These are phyloP conservation scores for Plasmodium relictum DNA, from an alignment of 169 alveolate species.

Conservation along the genomic window DNA sequence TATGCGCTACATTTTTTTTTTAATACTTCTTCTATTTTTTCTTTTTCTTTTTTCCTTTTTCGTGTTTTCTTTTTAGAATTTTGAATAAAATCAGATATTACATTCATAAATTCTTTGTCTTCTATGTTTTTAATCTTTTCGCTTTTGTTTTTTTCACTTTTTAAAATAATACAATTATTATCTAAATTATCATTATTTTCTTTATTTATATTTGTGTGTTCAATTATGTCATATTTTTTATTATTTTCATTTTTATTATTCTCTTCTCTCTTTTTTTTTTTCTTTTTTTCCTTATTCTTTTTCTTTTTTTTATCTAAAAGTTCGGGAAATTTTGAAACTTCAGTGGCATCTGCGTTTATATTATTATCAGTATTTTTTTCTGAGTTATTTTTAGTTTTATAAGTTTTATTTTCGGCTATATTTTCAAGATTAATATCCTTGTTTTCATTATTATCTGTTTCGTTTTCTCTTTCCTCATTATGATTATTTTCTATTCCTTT, in stretches of 20 bases:
- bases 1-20: background rate
- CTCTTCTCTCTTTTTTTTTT: background rate
- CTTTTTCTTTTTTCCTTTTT: conserved; percentile 74
- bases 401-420: background rate
- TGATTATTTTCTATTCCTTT: background rate
- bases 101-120: conserved; percentile 57
- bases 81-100: conserved; percentile 54
- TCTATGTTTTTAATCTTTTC: background rate
- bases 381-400: too few species aligned
- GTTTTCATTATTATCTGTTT: background rate
- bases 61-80: conserved; percentile 55
- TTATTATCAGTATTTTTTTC: background rate
- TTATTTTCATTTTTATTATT: background rate
- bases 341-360: background rate
- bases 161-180: background rate
- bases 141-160: background rate
- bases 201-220: background rate
- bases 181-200: background rate
- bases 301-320: background rate
- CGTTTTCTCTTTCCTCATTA: background rate
- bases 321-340: background rate
- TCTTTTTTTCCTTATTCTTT: background rate
- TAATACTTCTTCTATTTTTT: conserved; percentile 32
- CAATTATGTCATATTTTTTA: background rate
- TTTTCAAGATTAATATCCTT: background rate